Conservation (phyloP, 306 rosid genomes). For the Macrotyloma uniflorum region DNA sequence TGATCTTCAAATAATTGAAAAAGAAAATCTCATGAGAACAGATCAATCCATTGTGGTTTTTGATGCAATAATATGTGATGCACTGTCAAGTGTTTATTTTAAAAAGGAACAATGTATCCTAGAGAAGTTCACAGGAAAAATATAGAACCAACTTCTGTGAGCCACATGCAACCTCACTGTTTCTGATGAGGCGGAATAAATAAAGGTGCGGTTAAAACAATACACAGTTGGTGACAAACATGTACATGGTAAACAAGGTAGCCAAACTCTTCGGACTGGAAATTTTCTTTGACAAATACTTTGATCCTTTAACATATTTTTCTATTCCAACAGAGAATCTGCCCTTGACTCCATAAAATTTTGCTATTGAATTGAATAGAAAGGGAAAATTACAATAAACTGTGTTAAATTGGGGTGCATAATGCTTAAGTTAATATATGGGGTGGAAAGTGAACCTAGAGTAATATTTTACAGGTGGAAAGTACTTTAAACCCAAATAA, state of each 20-base stretch:
- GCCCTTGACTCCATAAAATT: background rate
- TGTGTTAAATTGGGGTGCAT: too few relatives aligned
- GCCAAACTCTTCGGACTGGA: constrained; percentile 72
- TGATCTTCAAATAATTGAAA: constrained; percentile 72
- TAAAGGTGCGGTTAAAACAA: constrained; percentile 72
- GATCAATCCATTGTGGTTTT: constrained; percentile 61
- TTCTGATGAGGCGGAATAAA: constrained; percentile 75
- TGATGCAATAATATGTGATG: constrained; percentile 77
- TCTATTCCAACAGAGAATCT: background rate
- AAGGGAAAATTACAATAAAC: too few relatives aligned
- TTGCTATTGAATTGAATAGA: background rate
- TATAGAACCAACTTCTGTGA: constrained; percentile 58
- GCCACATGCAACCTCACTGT: constrained; percentile 88
- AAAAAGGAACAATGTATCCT: constrained; percentile 77
- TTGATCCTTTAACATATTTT: background rate
- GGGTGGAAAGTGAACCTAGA: background rate
- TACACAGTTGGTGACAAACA: constrained; percentile 88
- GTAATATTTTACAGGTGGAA: background rate
- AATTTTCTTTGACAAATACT: constrained; percentile 45
- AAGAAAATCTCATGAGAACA: constrained; percentile 69
- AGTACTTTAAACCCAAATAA: background rate
- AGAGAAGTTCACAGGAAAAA: constrained; percentile 77
- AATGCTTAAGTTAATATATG: background rate
- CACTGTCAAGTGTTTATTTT: constrained; percentile 78
- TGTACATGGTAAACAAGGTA: constrained; percentile 84